Base-by-base conservation (phyloP, 768 basidiomycete species). In the Podaxis sp. region DNA sequence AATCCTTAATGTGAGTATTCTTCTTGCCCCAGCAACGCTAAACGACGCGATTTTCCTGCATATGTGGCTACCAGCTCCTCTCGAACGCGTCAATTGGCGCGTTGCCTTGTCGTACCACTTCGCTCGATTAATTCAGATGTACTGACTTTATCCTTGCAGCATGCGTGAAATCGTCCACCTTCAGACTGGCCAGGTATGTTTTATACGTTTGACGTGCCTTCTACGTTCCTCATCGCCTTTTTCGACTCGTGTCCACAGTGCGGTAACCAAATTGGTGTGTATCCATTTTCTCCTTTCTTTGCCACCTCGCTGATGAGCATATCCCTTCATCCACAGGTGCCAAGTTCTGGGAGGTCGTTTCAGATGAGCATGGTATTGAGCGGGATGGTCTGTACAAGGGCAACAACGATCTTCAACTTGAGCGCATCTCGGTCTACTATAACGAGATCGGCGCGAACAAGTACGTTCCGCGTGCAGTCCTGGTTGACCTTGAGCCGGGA, bases 151-250 rank as follows among this genome's bases (percentile, higher is more conserved):
- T 66, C 59, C 73, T 70, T 73, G 49, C 70, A 94, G 92, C 84
- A 95, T 94, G 93, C 93, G 96, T 84, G 96, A 99, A 89, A 98
- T 99, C 80, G 96, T 99, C 76, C 96, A 99, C 82, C 88, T 99
- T 73, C 96, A 99, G 79, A 98, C 96, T 67, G 96, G 96, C 82
- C 96, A 97, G 87, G 94, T 94, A 72, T 71, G 88, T 78, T 56
- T 49, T 70, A 82, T 74, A 56, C 55, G 37, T 53, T 65, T 60
- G 38, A 37, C 26, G 41, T 33, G 36, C 41, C 38, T 13, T 54
- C 59, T 10, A 33, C 58, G 40, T 62, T 49, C n/a, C 61, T 62
- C 36, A 62, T 36, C 33, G 44, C 12, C 48, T 12, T 24, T 50
- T 20, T 41, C 26, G 20, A n/a, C 54, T 50, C 53, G 54, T 50